phyloP scores from a whole-genome alignment of 2,329 filamentous ascomycete species.

The Emmonsiellopsis sp. region DNA sequence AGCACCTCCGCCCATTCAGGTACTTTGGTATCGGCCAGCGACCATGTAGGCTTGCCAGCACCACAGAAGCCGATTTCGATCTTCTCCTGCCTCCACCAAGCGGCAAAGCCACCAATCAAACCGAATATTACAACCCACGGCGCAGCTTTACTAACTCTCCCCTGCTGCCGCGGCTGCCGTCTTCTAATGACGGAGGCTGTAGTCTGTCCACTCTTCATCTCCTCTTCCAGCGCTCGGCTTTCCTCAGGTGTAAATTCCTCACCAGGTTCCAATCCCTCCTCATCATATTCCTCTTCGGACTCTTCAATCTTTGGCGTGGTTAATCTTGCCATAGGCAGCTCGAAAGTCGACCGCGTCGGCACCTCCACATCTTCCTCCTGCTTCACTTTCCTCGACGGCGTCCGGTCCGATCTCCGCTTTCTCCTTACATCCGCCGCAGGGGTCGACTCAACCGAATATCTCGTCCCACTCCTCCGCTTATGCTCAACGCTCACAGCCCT shows the following conservation, averaged over 20 bases:
- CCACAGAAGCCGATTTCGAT: conserved; percentile 93
- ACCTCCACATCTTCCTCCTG: conserved; percentile 45
- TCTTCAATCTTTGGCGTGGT: conserved; percentile 30
- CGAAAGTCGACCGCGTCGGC: conserved; percentile 49
- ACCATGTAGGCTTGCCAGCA: conserved; percentile 57
- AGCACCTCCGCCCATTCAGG: conserved; percentile 64
- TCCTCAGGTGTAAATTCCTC: conserved; percentile 95
- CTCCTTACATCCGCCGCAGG: conserved; percentile 8
- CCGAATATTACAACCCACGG: conserved; percentile 63
- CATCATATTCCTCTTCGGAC: conserved; percentile 41
- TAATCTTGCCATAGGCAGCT: conserved; percentile 43
- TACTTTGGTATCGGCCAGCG: conserved; percentile 52
- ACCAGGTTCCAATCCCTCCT: conserved; percentile 50
- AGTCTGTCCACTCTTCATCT: conserved; percentile 48
- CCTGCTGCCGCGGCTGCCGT: conserved; percentile 21
- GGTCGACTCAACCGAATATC: conserved; percentile 27
- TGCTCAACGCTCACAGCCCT: conserved; percentile 24
- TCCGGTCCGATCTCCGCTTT: conserved; percentile 22
- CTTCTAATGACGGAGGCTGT: conserved; percentile 10
- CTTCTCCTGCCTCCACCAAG: conserved; percentile 91
- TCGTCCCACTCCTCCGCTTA: conserved; percentile 43
- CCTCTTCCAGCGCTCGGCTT: conserved; percentile 66
- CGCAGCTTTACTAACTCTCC: conserved; percentile 48
- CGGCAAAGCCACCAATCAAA: conserved; percentile 60
- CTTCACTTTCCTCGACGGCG: conserved; percentile 27